Conservation (phyloP, 1,284 basidiomycete genomes). For the Malassezia globosa region DNA sequence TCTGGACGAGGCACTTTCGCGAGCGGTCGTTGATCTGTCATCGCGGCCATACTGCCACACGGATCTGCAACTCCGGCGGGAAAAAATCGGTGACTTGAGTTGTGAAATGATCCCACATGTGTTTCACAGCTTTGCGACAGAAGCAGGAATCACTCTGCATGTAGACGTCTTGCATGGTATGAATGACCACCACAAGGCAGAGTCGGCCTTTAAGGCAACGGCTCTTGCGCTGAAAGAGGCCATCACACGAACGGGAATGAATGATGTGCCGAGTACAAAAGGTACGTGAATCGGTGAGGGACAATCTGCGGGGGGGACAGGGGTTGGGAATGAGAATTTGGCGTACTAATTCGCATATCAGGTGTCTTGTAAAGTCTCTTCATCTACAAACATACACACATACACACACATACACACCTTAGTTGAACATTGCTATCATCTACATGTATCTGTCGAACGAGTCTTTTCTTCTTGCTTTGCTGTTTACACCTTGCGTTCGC, state of each 20-base stretch:
- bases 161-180: slow-evolving; percentile 85
- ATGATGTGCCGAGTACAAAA: slow-evolving; percentile 93
- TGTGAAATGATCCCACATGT: slow-evolving; percentile 91
- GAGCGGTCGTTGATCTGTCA: slow-evolving; percentile 96
- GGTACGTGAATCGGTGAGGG: too few relatives aligned
- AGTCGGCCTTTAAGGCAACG: slow-evolving; percentile 94
- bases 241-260: slow-evolving; percentile 72
- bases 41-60: slow-evolving; percentile 89
- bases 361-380: slow-evolving; percentile 3
- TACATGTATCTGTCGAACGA: too few relatives aligned
- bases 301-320: too few relatives aligned
- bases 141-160: slow-evolving; percentile 79
- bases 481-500: slow-evolving; percentile 12
- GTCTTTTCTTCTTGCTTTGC: too few relatives aligned
- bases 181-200: slow-evolving; percentile 97
- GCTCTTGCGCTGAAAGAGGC: slow-evolving; percentile 91
- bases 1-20: slow-evolving; percentile 75
- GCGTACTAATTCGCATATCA: not conserved
- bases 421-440: too few relatives aligned
- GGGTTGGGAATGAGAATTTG: too few relatives aligned
- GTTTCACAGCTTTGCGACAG: slow-evolving; percentile 83
- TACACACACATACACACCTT: too few relatives aligned
- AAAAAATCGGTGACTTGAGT: slow-evolving; percentile 84
- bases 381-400: not conserved
- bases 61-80: slow-evolving; percentile 64